Percentiles rank a stretch among this genome's conserved stretches.
Conservation (phyloP, 352 stramenopile species). For the Phytophthora pini region DNA sequence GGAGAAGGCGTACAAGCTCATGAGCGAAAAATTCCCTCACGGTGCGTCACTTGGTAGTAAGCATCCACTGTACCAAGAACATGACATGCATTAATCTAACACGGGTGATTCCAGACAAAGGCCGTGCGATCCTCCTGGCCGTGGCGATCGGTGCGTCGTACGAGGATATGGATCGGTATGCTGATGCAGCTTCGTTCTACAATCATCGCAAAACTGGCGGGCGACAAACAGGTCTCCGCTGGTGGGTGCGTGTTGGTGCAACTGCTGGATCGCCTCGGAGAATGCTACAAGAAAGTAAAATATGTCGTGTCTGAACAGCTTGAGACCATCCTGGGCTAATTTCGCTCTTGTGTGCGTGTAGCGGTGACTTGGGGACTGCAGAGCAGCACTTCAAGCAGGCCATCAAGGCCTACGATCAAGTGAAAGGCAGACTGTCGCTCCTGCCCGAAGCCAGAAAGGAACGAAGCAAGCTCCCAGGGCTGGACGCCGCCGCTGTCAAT, state of each 20-base stretch:
- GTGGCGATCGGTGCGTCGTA: conserved; percentile 67
- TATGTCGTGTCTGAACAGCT: neutral
- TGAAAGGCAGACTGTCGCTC: conserved; percentile 26
- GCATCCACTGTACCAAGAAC: too few relatives aligned
- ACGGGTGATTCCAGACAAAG: conserved; percentile 43
- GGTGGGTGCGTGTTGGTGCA: too few relatives aligned
- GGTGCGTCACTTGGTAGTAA: too few relatives aligned
- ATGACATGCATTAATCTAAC: neutral
- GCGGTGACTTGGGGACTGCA: conserved; percentile 12
- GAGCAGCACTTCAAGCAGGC: conserved; percentile 33
- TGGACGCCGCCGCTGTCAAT: conserved; percentile 27
- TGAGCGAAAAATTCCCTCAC: too few relatives aligned
- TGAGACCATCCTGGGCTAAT: too few relatives aligned
- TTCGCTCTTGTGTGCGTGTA: conserved; percentile 1
- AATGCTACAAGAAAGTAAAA: conserved; percentile 63
- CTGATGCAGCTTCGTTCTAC: conserved; percentile 53
- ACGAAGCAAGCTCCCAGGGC: conserved; percentile 1
- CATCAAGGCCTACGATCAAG: conserved; percentile 30
- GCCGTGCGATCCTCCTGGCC: conserved; percentile 59
- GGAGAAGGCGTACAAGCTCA: too few relatives aligned
- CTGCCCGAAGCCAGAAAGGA: conserved; percentile 12
- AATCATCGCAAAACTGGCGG: conserved; percentile 15
- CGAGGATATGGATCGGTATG: conserved; percentile 51
- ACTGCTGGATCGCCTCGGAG: conserved; percentile 59
- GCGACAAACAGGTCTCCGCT: too few relatives aligned